These are phyloP conservation scores for Naganishia sp. DNA, from an alignment of 1,284 basidiomycete species.

Conservation along the genomic window DNA sequence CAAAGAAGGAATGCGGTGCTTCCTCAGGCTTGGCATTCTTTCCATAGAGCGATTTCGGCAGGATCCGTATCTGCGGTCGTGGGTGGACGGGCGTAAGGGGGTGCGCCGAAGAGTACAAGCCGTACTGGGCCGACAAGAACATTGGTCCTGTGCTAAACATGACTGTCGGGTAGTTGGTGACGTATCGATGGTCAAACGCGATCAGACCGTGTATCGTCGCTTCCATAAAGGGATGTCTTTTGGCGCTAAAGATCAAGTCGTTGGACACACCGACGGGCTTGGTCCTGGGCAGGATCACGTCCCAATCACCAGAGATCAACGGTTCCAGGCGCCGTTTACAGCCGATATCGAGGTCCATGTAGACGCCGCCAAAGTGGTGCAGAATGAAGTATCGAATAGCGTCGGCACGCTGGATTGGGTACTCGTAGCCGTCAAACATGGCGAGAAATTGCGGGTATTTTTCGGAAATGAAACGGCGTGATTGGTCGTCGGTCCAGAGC, in stretches of 20 bases:
- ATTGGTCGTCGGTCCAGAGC: slow-evolving; percentile 91
- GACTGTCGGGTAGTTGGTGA: slow-evolving; percentile 96
- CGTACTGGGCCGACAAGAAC: slow-evolving; percentile 86
- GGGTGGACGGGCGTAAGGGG: slow-evolving; percentile 61
- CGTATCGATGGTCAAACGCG: slow-evolving; percentile 89
- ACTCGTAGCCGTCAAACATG: slow-evolving; percentile 89
- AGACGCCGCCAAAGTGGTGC: slow-evolving; percentile 91
- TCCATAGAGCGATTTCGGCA: slow-evolving; percentile 92
- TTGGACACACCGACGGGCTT: slow-evolving; percentile 95
- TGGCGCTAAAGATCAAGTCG: slow-evolving; percentile 91
- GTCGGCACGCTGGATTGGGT: slow-evolving; percentile 94
- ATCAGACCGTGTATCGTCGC: slow-evolving; percentile 89
- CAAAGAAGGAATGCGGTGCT: slow-evolving; percentile 89
- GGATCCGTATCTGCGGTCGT: slow-evolving; percentile 73
- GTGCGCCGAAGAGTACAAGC: slow-evolving; percentile 74
- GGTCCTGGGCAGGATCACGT: slow-evolving; percentile 89
- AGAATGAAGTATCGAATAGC: slow-evolving; percentile 91
- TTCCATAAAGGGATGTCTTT: slow-evolving; percentile 83
- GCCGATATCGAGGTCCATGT: slow-evolving; percentile 96
- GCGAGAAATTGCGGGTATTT: slow-evolving; percentile 90
- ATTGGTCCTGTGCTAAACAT: slow-evolving; percentile 98
- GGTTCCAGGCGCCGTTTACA: slow-evolving; percentile 88
- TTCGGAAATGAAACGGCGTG: slow-evolving; percentile 83
- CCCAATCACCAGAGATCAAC: slow-evolving; percentile 70
- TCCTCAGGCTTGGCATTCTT: slow-evolving; percentile 86